Evolutionary conservation across 2,329 filamentous ascomycete species (phyloP), one percentile per base, ranked within the genome.

Genomic region (Shiraia bambusicola): DNA sequence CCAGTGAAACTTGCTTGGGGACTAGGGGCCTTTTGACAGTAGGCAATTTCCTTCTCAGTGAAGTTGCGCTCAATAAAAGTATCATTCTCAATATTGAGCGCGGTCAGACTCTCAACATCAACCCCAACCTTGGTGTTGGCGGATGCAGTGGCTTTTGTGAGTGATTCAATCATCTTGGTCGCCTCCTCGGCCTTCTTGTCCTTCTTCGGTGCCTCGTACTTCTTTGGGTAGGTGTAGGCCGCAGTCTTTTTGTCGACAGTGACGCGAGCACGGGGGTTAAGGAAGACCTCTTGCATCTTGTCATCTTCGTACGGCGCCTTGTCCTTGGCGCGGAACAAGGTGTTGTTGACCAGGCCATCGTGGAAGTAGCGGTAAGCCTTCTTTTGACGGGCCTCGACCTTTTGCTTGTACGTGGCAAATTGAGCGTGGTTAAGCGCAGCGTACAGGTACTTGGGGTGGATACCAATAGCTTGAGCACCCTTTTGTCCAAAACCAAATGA

Each of bases 401-500:
- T 97, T 64, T 76, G 74, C 67, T 85, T 86, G 80, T 98, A 98
- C 42, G 82, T 76, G 45, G 82, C 74, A 72, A 89, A 98, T 37
- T 88, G 86, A 34, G 84, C 76, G 72, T 92, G 81, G 64, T 97
- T 92, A 37, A 98, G 86, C n/a, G 88, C 86, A 34, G 93, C 93
- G 60, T 86, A 98, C 43, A 98, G 81, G 72, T 97, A 98, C 73
- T 87, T 92, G 65, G 94, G 89, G 70, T 98, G 93, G 37, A 98
- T 86, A 77, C 92, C 93, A 63, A 98, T 94, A 30, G 87, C 92
- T 72, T 98, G 94, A 17, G 93, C 88, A 66, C 93, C 93, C 82
- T 98, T 98, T 73, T 98, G 93, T 58, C 93, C 93, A 77, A 98
- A 98, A 72, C 93, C 93, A 70, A 98, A 98, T 0, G 94, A 98